Percentiles rank a stretch among this genome's conserved stretches.
phyloP scores from a whole-genome alignment of 352 stramenopile species.

The Phytophthora sansomeana region DNA sequence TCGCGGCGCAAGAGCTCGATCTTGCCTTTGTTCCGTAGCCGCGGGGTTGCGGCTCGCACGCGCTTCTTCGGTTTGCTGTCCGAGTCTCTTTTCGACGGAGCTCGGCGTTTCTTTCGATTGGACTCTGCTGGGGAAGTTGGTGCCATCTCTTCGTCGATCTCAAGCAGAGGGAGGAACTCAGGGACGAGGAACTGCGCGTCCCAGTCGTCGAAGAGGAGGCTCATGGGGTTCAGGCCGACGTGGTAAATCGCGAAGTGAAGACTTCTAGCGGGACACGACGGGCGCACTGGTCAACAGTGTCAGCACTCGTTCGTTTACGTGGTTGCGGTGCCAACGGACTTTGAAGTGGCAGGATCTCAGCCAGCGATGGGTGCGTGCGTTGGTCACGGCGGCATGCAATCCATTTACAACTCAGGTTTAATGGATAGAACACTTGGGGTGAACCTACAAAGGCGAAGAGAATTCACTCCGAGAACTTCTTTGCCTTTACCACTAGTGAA shows the following conservation, averaged over 20 bases:
- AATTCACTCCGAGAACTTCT: background rate
- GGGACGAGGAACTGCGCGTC: conserved; percentile 12
- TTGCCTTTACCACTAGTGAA: background rate
- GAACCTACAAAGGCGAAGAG: background rate
- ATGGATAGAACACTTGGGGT: background rate
- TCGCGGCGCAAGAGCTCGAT: conserved; percentile 31
- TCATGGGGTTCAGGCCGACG: conserved; percentile 13
- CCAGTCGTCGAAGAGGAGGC: conserved; percentile 15
- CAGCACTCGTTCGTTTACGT: background rate
- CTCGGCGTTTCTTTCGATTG: background rate
- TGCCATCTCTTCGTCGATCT: conserved; percentile 18
- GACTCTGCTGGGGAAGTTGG: background rate
- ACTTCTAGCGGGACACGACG: background rate
- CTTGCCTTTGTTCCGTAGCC: conserved; percentile 34
- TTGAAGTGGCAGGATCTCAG: conserved; percentile 15
- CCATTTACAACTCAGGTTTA: conserved; percentile 21
- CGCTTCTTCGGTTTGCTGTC: background rate
- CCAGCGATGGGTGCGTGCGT: conserved; percentile 8
- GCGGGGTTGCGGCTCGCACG: conserved; percentile 10
- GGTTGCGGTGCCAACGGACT: conserved; percentile 2
- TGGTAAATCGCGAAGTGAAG: conserved; percentile 13
- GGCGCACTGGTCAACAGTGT: background rate
- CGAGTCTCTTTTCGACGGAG: background rate
- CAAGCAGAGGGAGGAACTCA: conserved; percentile 25
- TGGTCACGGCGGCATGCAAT: conserved; percentile 10